These are phyloP conservation scores for Thamnidium elegans DNA, from an alignment of 192 early-diverging fungal species.

Conservation along the genomic window DNA sequence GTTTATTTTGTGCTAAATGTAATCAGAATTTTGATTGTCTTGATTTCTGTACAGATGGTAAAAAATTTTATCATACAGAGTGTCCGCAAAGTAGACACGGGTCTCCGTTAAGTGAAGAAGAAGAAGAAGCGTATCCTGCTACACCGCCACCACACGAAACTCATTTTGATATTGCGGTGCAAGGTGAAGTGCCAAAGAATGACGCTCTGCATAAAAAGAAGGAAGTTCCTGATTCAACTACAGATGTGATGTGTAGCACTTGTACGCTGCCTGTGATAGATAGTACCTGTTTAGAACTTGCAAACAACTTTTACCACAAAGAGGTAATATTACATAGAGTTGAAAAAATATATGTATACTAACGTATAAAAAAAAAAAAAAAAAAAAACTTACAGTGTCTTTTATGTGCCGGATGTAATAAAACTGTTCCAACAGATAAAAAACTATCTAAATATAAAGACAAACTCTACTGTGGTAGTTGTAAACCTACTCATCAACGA, in stretches of 20 bases:
- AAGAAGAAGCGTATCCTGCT: not conserved
- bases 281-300: slow-evolving; percentile 9
- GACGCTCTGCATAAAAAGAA: not conserved
- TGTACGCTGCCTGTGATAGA: slow-evolving; percentile 8
- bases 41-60: slow-evolving; percentile 18
- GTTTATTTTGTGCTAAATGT: slow-evolving; percentile 10
- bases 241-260: not conserved
- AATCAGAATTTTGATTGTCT: not conserved
- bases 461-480: slow-evolving; percentile 42
- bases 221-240: not conserved
- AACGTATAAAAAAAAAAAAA: no score
- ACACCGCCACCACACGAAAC: not conserved
- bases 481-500: slow-evolving; percentile 20
- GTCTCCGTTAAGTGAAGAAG: not conserved
- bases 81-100: not conserved
- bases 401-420: slow-evolving; percentile 13
- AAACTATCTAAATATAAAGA: slow-evolving; percentile 44
- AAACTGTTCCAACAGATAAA: slow-evolving; percentile 21
- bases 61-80: slow-evolving; percentile 9
- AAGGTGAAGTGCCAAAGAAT: not conserved
- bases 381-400: slow-evolving; percentile 23
- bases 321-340: slow-evolving; percentile 1
- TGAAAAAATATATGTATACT: not conserved
- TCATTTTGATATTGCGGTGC: slow-evolving; percentile 1
- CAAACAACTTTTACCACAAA: slow-evolving; percentile 9